These are phyloP conservation scores for Neofusicoccum umdonicola DNA, from an alignment of 2,329 filamentous ascomycete genomes.

Conservation along the genomic window DNA sequence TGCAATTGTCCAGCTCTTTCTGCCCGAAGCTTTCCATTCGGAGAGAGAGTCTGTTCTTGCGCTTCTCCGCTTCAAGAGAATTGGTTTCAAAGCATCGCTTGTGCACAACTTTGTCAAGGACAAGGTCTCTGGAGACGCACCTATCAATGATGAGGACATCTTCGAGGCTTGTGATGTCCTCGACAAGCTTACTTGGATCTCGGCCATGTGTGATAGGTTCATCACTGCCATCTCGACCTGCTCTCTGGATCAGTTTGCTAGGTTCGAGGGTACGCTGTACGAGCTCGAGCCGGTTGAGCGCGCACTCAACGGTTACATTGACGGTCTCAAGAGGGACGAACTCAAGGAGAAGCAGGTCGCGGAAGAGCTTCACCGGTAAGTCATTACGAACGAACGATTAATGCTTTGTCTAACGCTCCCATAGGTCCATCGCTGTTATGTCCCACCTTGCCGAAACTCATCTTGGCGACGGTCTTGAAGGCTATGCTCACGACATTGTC, in stretches of 20 bases:
- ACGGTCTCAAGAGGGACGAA: conserved; percentile 77
- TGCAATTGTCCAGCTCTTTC: conserved; percentile 81
- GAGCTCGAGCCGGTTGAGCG: conserved; percentile 91
- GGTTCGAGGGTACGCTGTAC: conserved; percentile 75
- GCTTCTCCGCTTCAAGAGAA: conserved; percentile 79
- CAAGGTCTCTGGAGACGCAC: conserved; percentile 62
- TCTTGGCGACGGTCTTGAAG: conserved; percentile 66
- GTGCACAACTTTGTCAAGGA: conserved; percentile 78
- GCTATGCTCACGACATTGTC: conserved; percentile 74
- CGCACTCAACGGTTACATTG: conserved; percentile 83
- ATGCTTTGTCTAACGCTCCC: conserved; percentile 21
- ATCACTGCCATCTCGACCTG: conserved; percentile 76
- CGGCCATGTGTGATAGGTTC: conserved; percentile 79
- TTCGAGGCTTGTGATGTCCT: conserved; percentile 78
- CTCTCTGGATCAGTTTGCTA: conserved; percentile 72
- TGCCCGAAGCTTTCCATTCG: conserved; percentile 18
- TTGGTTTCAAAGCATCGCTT: conserved; percentile 83
- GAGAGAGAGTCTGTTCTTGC: conserved; percentile 80
- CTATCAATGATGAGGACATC: conserved; percentile 72
- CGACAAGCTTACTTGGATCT: conserved; percentile 82
- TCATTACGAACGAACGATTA: conserved; percentile 10
- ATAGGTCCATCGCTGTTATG: conserved; percentile 73
- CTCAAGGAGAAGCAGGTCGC: conserved; percentile 81
- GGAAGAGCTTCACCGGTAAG: conserved; percentile 65
- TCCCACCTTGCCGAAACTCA: conserved; percentile 82